phyloP scores from a whole-genome alignment of 306 rosid species.

The Gastrolobium villosum region DNA sequence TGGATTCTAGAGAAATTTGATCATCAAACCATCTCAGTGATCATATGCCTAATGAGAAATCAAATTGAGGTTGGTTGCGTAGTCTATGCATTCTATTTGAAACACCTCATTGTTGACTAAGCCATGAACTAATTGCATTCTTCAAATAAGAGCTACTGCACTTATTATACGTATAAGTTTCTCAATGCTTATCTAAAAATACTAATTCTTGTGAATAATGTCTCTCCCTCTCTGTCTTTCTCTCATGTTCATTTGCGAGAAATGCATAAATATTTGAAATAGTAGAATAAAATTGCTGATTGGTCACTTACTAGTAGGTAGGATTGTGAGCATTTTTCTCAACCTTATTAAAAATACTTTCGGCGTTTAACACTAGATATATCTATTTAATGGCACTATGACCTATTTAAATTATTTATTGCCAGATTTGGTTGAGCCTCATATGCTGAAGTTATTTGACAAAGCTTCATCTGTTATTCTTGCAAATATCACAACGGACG shows the following conservation, averaged over 20 bases:
- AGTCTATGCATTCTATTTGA: constrained; percentile 33
- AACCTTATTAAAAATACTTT: background rate
- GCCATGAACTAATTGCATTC: constrained; percentile 25
- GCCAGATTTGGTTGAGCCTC: constrained; percentile 68
- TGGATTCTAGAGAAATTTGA: constrained; percentile 1
- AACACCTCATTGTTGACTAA: constrained; percentile 37
- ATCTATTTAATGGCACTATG: constrained; percentile 23
- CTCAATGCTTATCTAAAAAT: constrained; percentile 11
- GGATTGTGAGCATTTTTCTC: constrained; percentile 34
- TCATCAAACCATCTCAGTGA: constrained; percentile 35
- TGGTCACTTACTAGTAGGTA: constrained; percentile 4
- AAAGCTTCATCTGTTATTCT: constrained; percentile 75
- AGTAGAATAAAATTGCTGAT: constrained; percentile 7
- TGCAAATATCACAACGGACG: constrained; percentile 67
- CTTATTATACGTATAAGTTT: constrained; percentile 10
- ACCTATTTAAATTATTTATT: constrained; percentile 30
- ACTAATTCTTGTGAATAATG: background rate
- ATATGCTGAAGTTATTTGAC: constrained; percentile 62
- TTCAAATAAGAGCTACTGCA: background rate
- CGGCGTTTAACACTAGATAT: constrained; percentile 1
- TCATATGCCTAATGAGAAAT: constrained; percentile 6
- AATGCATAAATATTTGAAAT: constrained; percentile 35
- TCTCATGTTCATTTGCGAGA: constrained; percentile 16
- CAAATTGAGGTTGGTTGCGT: constrained; percentile 26
- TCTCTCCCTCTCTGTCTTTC: background rate